Base-by-base conservation (phyloP, 1,284 basidiomycete genomes). In the Thecaphora frezii region DNA sequence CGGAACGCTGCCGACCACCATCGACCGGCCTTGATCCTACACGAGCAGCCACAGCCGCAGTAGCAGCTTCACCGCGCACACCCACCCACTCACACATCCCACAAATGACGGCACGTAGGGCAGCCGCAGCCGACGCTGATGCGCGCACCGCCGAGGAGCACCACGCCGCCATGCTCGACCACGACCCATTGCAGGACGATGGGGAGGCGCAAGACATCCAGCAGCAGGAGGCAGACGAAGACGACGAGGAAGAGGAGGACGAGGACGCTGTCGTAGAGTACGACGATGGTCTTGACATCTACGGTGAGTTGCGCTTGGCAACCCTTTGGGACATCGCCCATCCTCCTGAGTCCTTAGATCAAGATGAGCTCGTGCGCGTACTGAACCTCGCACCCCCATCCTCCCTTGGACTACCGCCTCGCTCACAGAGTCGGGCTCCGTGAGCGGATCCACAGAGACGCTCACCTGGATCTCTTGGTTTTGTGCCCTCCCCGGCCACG, bases 381-480 rank as follows among this genome's bases (percentile, higher is more conserved):
- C n/a, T n/a, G n/a, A n/a, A n/a, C n/a, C n/a, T 13, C 13, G 13
- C 28, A 28, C 19, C 40, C 16, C 14, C 28, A 26, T 39, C 44
- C 25, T 43, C 9, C 14, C 30, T 33, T 9, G n/a, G n/a, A n/a
- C n/a, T n/a, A n/a, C n/a, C n/a, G n/a, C n/a, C 33, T 36, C 33
- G 8, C 8, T 14, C 28, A 14, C 33, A 36, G 74, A 76, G 46
- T 75, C 74, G 13, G 63, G 61, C 7, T 71, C 74, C 3, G 75
- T 76, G 40, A 69, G 60, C 25, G 75, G 74, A 4, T 36, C 33
- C 3, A 76, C 76, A 2, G 76, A 78, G 25, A 69, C 78, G 5
- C 59, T 93, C 63, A 98, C 96, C 58, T 96, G 91, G 92, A 94
- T 94, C 77, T 89, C 88, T 71, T 99, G 94, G 96, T 99, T 97